phyloP scores from a whole-genome alignment of 352 stramenopile genomes.

The Globisporangium cylindrosporum region DNA sequence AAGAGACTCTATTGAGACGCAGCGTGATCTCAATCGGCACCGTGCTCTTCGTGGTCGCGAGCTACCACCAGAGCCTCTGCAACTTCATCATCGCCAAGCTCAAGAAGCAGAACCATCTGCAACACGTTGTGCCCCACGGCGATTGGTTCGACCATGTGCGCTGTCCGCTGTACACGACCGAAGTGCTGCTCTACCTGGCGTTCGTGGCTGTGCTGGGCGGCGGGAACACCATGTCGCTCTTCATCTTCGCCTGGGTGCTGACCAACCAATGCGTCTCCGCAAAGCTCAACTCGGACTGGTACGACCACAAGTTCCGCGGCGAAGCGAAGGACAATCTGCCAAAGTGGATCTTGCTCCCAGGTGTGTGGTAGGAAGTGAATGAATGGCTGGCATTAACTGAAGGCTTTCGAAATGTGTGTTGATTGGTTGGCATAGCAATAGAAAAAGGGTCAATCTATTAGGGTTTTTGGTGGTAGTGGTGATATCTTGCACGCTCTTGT shows the following conservation, averaged over 20 bases:
- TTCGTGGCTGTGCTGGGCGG: conserved; percentile 45
- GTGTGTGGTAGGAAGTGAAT: conserved; percentile 23
- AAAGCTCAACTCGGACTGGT: conserved; percentile 50
- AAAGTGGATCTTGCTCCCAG: conserved; percentile 36
- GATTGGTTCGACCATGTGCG: conserved; percentile 68
- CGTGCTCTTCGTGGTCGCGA: conserved; percentile 40
- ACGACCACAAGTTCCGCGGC: conserved; percentile 57
- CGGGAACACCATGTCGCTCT: conserved; percentile 36
- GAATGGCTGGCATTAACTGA: neutral
- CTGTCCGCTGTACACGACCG: conserved; percentile 59
- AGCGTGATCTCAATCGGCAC: conserved; percentile 24
- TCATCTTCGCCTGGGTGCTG: conserved; percentile 53
- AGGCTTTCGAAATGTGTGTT: conserved; percentile 17
- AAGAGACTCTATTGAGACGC: conserved; percentile 20
- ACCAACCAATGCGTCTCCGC: conserved; percentile 65
- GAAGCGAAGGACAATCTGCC: conserved; percentile 21
- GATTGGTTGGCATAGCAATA: conserved; percentile 24
- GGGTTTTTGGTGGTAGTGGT: neutral
- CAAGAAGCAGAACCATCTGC: conserved; percentile 45
- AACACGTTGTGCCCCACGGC: conserved; percentile 53
- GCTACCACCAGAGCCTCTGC: conserved; percentile 60
- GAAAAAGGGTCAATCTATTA: conserved; percentile 4
- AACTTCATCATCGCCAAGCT: conserved; percentile 54
- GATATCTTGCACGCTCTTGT: neutral
- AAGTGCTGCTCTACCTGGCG: conserved; percentile 59